These are phyloP conservation scores for Schizochytrium sp. DNA, from an alignment of 108 stramenopile species.

Conservation along the genomic window DNA sequence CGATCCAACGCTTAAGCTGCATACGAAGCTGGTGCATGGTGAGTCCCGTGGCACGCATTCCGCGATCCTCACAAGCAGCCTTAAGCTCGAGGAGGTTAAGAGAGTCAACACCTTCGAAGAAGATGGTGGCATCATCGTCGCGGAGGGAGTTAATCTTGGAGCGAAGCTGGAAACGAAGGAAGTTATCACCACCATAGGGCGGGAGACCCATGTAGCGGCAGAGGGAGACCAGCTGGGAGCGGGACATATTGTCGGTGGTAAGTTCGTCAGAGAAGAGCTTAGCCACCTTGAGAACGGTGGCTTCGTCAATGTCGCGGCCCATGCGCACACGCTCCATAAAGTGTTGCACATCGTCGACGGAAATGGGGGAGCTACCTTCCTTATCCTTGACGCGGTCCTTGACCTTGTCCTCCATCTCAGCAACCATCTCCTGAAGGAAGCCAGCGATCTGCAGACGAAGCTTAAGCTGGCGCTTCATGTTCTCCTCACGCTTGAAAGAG, in stretches of 20 bases:
- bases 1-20: conserved; percentile 85
- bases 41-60: conserved; percentile 87
- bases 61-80: conserved; percentile 95
- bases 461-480: conserved; percentile 93
- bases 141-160: conserved; percentile 83
- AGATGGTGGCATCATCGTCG: conserved; percentile 95
- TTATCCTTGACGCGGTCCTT: background rate
- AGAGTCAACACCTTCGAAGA: conserved; percentile 95
- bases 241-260: conserved; percentile 95
- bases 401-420: conserved; percentile 65
- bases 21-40: conserved; percentile 70
- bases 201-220: conserved; percentile 93
- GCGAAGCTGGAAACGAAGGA: conserved; percentile 95
- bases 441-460: conserved; percentile 92
- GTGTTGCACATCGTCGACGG: conserved; percentile 81
- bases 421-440: conserved; percentile 92
- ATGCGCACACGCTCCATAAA: conserved; percentile 90
- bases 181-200: conserved; percentile 90
- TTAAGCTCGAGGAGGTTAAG: conserved; percentile 95
- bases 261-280: conserved; percentile 94
- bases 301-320: conserved; percentile 84
- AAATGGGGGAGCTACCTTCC: conserved; percentile 71
- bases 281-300: conserved; percentile 87
- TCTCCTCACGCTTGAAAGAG: conserved; percentile 93
- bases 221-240: conserved; percentile 96